Evolutionary conservation across 106 monocot genomes (phyloP).

Genomic region (Hemerocallis citrina): DNA sequence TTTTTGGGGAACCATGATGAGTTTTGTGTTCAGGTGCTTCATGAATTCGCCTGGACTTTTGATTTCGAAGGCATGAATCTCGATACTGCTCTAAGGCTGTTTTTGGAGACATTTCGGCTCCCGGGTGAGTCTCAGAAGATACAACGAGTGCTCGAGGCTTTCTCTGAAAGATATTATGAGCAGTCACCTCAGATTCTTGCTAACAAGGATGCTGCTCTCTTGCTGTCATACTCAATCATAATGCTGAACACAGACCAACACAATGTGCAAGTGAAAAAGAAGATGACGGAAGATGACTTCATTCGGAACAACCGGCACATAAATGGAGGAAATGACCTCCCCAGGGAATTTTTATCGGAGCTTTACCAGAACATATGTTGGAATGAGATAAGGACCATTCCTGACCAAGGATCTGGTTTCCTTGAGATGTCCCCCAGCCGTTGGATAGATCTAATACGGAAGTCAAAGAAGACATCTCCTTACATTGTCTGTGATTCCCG

Average conservation of each 20-base stretch:
- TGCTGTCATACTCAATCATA: slow-evolving; percentile 77
- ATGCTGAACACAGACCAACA: slow-evolving; percentile 41
- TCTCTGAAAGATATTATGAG: slow-evolving; percentile 73
- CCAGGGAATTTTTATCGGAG: slow-evolving; percentile 71
- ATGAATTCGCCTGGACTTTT: slow-evolving; percentile 54
- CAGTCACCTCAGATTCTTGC: slow-evolving; percentile 49
- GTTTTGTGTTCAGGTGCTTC: slow-evolving; percentile 50
- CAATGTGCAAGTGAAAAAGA: slow-evolving; percentile 88
- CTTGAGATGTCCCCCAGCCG: background rate
- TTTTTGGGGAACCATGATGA: slow-evolving; percentile 62
- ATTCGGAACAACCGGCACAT: slow-evolving; percentile 76
- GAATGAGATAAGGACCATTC: slow-evolving; percentile 54
- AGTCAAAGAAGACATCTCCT: slow-evolving; percentile 26
- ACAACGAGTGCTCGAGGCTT: slow-evolving; percentile 70
- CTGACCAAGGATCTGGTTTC: background rate
- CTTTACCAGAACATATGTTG: slow-evolving; percentile 68
- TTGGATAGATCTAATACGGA: slow-evolving; percentile 45
- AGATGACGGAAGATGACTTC: slow-evolving; percentile 93
- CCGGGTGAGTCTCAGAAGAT: slow-evolving; percentile 95
- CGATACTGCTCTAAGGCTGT: slow-evolving; percentile 58
- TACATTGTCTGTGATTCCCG: slow-evolving; percentile 38
- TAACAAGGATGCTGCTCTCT: slow-evolving; percentile 58
- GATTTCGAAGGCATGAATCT: slow-evolving; percentile 57
- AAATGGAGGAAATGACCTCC: slow-evolving; percentile 62
- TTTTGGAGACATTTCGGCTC: slow-evolving; percentile 69